A percentile compares a stretch with the other conserved stretches of the same genome.
Evolutionary conservation across 768 basidiomycete species (phyloP).

Genomic region (Russula abietina): DNA sequence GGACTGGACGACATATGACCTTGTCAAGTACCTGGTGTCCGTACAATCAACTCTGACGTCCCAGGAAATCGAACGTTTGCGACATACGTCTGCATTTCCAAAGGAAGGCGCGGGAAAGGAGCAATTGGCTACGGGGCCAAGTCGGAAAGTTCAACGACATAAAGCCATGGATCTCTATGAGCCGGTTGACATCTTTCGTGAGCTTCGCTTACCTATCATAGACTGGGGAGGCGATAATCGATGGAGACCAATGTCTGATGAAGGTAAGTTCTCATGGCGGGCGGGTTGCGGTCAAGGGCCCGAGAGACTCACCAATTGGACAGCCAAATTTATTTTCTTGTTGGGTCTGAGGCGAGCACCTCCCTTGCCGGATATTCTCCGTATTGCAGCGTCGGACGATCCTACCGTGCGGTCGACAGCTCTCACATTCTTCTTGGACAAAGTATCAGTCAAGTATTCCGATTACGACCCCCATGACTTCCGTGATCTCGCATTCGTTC

Average conservation of each 20-base stretch:
- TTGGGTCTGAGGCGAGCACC: conserved; percentile 68
- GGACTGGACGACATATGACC: conserved; percentile 80
- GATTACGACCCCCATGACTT: conserved; percentile 54
- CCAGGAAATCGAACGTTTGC: conserved; percentile 51
- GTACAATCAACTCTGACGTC: conserved; percentile 58
- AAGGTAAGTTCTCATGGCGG: conserved; percentile 48
- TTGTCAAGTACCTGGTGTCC: conserved; percentile 82
- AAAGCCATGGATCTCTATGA: conserved; percentile 76
- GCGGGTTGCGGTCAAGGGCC: neutral
- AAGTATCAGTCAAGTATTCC: conserved; percentile 54
- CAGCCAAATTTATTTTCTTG: conserved; percentile 75
- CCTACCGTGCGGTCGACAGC: conserved; percentile 49
- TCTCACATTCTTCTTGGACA: conserved; percentile 77
- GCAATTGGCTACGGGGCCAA: conserved; percentile 25
- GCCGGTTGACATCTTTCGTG: conserved; percentile 64
- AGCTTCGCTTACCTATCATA: conserved; percentile 71
- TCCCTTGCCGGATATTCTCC: conserved; percentile 56
- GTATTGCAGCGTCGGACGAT: conserved; percentile 58
- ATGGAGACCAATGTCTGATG: conserved; percentile 80
- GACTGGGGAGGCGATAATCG: conserved; percentile 79
- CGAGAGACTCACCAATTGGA: neutral
- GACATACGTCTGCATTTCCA: conserved; percentile 69
- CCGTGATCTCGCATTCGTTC: conserved; percentile 66
- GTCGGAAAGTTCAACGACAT: conserved; percentile 32
- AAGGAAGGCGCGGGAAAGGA: conserved; percentile 38